A percentile compares a stretch with the other conserved stretches of the same genome.
Conservation (phyloP, 2,329 filamentous ascomycete genomes). For the Pseudogymnoascus sp. region DNA sequence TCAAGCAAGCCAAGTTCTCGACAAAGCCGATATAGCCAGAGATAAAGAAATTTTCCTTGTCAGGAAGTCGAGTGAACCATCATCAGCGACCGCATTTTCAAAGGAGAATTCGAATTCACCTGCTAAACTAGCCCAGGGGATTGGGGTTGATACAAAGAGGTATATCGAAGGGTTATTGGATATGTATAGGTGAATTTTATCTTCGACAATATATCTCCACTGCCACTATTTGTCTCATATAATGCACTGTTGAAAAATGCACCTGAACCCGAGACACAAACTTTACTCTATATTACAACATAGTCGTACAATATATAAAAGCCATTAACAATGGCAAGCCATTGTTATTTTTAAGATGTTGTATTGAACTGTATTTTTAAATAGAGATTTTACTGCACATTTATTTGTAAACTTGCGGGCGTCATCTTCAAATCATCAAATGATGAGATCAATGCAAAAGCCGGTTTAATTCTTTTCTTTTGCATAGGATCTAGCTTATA, state of each 20-base stretch:
- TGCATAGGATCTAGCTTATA: neutral
- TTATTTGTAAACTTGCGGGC: neutral
- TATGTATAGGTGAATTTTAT: slow-evolving; percentile 30
- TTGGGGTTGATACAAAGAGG: slow-evolving; percentile 66
- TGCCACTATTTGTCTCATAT: neutral
- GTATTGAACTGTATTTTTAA: neutral
- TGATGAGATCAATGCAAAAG: no score
- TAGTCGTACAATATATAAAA: neutral
- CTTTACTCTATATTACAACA: neutral
- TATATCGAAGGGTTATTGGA: slow-evolving; percentile 68
- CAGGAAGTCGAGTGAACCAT: slow-evolving; percentile 48
- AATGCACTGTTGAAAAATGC: neutral
- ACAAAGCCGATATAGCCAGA: slow-evolving; percentile 8
- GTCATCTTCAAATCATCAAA: neutral
- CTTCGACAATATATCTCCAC: neutral
- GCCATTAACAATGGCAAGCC: neutral
- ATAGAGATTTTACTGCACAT: neutral
- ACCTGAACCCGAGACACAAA: neutral
- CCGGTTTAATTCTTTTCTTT: neutral
- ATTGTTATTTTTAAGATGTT: neutral
- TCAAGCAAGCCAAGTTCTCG: neutral
- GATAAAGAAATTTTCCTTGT: slow-evolving; percentile 56
- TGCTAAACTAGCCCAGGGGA: slow-evolving; percentile 58
- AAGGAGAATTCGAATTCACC: slow-evolving; percentile 43
- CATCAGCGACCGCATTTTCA: slow-evolving; percentile 11